Evolutionary conservation across 495 filamentous ascomycete species (phyloP).

Genomic region (Daldinia decipiens): DNA sequence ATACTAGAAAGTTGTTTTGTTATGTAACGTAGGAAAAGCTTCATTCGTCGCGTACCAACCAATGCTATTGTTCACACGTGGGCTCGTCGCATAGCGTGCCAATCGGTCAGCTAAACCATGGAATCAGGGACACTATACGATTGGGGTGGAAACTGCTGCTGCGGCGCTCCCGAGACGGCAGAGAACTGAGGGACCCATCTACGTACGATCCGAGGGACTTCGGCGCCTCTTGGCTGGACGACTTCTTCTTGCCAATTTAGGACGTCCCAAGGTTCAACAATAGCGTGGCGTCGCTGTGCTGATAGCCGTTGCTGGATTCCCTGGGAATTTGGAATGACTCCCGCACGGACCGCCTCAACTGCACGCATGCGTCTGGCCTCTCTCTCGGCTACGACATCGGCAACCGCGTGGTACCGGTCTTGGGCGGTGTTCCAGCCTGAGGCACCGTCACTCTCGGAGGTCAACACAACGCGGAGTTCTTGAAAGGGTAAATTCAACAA

Average conservation of each 20-base stretch:
- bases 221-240: slow-evolving; percentile 34
- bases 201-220: slow-evolving; percentile 47
- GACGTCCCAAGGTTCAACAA: slow-evolving; percentile 48
- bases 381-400: slow-evolving; percentile 67
- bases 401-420: slow-evolving; percentile 58
- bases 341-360: slow-evolving; percentile 48
- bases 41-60: slow-evolving; percentile 10
- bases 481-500: slow-evolving; percentile 72
- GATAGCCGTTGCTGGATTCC: slow-evolving; percentile 46
- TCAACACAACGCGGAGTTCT: slow-evolving; percentile 65
- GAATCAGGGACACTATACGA: slow-evolving; percentile 37
- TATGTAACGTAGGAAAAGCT: slow-evolving; percentile 38
- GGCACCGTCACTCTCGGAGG: slow-evolving; percentile 58
- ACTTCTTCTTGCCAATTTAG: slow-evolving; percentile 60
- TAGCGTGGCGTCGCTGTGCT: slow-evolving; percentile 41
- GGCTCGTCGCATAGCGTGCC: slow-evolving; percentile 21
- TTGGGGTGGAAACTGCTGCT: slow-evolving; percentile 33
- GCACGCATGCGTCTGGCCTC: slow-evolving; percentile 59
- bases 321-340: slow-evolving; percentile 40
- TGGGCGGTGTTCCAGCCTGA: slow-evolving; percentile 57
- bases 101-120: slow-evolving; percentile 45
- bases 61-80: slow-evolving; percentile 31
- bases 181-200: slow-evolving; percentile 50
- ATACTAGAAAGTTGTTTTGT: slow-evolving; percentile 30
- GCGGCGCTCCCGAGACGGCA: slow-evolving; percentile 22